phyloP scores from a whole-genome alignment of 108 stramenopile genomes.

The Cyclotella distinguenda region DNA sequence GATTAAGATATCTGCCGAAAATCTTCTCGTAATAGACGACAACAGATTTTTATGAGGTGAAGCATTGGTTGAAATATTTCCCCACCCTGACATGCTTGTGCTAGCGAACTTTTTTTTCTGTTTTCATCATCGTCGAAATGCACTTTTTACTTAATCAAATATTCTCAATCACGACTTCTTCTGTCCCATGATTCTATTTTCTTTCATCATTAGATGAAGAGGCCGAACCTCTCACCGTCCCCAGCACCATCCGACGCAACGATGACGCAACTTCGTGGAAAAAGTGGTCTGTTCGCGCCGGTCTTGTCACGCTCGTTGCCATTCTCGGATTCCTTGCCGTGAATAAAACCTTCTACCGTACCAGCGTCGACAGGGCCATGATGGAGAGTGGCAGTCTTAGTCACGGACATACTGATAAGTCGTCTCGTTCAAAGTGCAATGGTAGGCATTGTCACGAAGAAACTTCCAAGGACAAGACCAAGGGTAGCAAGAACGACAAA shows the following conservation, averaged over 20 bases:
- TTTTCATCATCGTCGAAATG: too few species aligned
- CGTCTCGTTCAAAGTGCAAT: not conserved
- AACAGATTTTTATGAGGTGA: too few species aligned
- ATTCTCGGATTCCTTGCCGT: constrained; percentile 3
- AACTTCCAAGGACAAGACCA: not conserved
- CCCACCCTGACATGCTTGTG: too few species aligned
- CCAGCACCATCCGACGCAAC: not conserved
- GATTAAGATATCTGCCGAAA: too few species aligned
- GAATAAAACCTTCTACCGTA: not conserved
- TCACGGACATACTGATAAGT: not conserved
- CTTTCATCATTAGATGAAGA: constrained; percentile 18
- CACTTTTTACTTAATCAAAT: not conserved
- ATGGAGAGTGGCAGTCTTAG: not conserved
- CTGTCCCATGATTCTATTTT: not conserved
- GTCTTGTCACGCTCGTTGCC: constrained; percentile 2
- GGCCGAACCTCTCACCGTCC: constrained; percentile 31
- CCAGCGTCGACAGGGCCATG: not conserved
- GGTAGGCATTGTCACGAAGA: not conserved
- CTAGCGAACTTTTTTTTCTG: too few species aligned
- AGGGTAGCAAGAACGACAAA: not conserved
- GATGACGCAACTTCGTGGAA: constrained; percentile 7
- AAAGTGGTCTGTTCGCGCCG: constrained; percentile 11
- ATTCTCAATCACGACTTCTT: not conserved
- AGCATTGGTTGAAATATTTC: too few species aligned
- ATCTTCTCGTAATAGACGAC: too few species aligned